Percentiles rank a stretch among this genome's conserved stretches.
Conservation (phyloP, 2,329 filamentous ascomycete genomes). For the Neofusicoccum laricinum region DNA sequence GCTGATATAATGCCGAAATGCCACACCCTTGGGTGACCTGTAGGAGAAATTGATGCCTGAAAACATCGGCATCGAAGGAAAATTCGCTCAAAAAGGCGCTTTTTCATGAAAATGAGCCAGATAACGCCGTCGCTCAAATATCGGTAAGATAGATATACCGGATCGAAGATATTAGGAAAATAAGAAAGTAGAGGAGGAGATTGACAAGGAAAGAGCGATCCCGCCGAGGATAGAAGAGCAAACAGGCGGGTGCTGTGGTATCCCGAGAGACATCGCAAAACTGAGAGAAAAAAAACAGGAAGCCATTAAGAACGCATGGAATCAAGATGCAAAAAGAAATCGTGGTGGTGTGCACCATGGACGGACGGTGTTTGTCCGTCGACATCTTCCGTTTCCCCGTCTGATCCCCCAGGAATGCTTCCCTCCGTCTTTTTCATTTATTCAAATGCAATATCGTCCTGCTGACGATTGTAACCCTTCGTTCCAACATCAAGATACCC, state of each 20-base stretch:
- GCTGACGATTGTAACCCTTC: background rate
- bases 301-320: background rate
- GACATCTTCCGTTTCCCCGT: background rate
- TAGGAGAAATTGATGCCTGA: background rate
- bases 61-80: too few species aligned
- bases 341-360: background rate
- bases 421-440: too few species aligned
- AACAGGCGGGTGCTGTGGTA: background rate
- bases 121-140: background rate
- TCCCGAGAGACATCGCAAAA: background rate
- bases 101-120: background rate
- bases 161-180: background rate
- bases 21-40: background rate
- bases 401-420: too few species aligned
- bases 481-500: background rate
- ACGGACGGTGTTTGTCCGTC: background rate
- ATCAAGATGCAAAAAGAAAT: background rate
- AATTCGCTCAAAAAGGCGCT: too few species aligned
- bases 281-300: background rate
- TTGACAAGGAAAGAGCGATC: background rate
- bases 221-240: background rate
- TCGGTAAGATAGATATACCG: background rate
- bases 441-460: background rate
- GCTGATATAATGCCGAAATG: background rate
- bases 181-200: background rate